Conservation (phyloP, 495 filamentous ascomycete genomes). For the Hypoxylon subgilvum region DNA sequence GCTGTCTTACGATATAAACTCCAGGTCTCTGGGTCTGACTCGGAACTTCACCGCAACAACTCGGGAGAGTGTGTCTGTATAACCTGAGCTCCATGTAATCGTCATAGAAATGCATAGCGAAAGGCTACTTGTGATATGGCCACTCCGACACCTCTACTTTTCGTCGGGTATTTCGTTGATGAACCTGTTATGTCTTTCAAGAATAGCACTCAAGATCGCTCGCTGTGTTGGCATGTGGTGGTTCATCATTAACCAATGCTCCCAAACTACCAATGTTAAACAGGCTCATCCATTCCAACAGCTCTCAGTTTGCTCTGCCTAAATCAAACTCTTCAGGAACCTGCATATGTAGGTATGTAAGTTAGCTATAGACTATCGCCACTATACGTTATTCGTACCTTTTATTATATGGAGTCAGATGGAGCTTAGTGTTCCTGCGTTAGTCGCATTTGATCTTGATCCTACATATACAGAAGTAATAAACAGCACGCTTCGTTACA, state of each 20-base stretch:
- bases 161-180: not conserved
- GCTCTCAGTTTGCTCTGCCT: not conserved
- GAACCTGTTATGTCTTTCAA: constrained; percentile 22
- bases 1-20: not conserved
- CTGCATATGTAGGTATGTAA: no score
- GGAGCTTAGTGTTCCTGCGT: no score
- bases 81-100: not conserved
- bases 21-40: not conserved
- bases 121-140: not conserved
- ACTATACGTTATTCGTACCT: no score
- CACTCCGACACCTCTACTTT: not conserved
- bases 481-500: no score
- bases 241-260: constrained; percentile 7
- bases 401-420: no score
- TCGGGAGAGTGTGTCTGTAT: not conserved
- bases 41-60: not conserved
- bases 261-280: constrained; percentile 5
- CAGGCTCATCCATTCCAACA: constrained; percentile 9
- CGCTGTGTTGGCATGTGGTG: constrained; percentile 19
- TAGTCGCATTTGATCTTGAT: no score
- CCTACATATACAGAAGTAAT: no score
- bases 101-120: constrained; percentile 11
- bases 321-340: not conserved
- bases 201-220: constrained; percentile 1
- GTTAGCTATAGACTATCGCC: no score